Conservation (phyloP, 257 asterid genomes). For the Osmanthus fragrans region DNA sequence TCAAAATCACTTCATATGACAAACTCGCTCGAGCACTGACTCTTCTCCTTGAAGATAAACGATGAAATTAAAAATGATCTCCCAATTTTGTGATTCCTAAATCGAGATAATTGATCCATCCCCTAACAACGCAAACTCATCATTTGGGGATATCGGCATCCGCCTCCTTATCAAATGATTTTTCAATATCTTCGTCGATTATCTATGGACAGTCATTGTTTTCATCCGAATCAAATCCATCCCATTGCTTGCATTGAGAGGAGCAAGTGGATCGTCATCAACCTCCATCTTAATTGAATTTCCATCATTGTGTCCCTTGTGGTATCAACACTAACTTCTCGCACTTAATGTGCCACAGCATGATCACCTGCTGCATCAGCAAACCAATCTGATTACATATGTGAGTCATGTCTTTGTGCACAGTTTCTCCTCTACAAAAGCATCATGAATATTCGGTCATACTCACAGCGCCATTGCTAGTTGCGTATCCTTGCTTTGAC, state of each 20-base stretch:
- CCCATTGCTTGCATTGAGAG: neutral
- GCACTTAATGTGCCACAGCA: neutral
- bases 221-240: neutral
- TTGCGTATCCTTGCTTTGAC: neutral
- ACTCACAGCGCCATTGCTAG: neutral
- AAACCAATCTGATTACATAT: neutral
- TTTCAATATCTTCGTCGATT: no score
- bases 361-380: neutral
- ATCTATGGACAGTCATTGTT: no score
- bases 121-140: conserved; percentile 42
- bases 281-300: no score
- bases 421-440: neutral
- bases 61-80: conserved; percentile 73
- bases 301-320: neutral
- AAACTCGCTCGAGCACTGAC: conserved; percentile 82
- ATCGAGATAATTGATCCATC: conserved; percentile 48
- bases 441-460: neutral
- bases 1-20: conserved; percentile 46
- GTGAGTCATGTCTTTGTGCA: neutral
- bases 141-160: neutral
- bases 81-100: conserved; percentile 51
- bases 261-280: neutral
- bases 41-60: conserved; percentile 86
- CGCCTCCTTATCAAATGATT: neutral
- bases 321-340: neutral